Evolutionary conservation across 345 rosid species (phyloP), one percentile per base, ranked within the genome.

Genomic region (Luvunga scandens): DNA sequence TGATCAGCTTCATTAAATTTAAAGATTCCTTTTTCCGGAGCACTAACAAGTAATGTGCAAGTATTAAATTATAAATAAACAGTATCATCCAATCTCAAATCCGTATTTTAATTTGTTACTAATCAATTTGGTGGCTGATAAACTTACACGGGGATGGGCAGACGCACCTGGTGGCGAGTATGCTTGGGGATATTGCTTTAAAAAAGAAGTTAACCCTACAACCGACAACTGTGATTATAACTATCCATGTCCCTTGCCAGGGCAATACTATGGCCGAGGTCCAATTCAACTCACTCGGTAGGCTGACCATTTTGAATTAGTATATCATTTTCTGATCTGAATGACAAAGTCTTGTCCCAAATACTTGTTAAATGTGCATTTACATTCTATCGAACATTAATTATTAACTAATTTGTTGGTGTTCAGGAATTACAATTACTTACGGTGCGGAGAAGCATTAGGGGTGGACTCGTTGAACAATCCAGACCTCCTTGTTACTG

Each of bases 391-490:
- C 18, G 0, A 45, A 45, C 18, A 45, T 45, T 13, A 45, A 45
- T 45, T 45, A 45, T 3, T 45, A 3, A 13, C 50, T 45, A 45
- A 10, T 13, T 45, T 45, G 18, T 45, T 45, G 50, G 18, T 66
- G 25, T 30, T 24, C 68, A 89, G 90, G 91, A 91, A 93, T 84
- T 90, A 83, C 82, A 93, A 91, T 80, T 90, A 93, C 24, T 90
- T 92, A 30, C 84, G 3, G 21, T 88, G 91, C 25, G 93, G 92
- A 18, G 76, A 42, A n/a, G 92, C 80, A 34, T 75, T 93, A 60
- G 88, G 91, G 30, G 85, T 59, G 53, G 87, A 88, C 78, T 84
- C 91, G 59, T 81, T 91, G 7, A 83, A 84, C 78, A 86, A 91
- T 79, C 95, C 92, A 6, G 92, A 91, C 77, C 82, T 87, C 0